Conservation (phyloP, 768 basidiomycete species). For the Polyporus arcularius region DNA sequence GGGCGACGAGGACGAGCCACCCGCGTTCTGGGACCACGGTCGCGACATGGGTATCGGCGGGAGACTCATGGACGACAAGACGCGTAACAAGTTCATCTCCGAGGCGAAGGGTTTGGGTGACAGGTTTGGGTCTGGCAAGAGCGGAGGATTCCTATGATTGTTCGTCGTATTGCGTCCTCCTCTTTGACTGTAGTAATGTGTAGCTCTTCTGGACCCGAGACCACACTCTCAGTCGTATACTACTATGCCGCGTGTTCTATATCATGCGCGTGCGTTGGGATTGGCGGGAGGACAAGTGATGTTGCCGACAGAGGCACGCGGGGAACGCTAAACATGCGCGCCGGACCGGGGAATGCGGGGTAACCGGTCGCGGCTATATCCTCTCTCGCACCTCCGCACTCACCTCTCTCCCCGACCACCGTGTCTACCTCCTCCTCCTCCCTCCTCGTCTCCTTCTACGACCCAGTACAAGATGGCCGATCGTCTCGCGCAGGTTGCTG, state of each 20-base stretch:
- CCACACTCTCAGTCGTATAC: too few species aligned
- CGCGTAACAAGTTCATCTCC: slow-evolving; percentile 72
- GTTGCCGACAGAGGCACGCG: neutral
- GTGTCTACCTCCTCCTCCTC: slow-evolving; percentile 1
- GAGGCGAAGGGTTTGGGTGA: slow-evolving; percentile 84
- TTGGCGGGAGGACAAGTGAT: too few species aligned
- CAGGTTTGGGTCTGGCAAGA: slow-evolving; percentile 75
- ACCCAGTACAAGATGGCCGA: slow-evolving; percentile 29
- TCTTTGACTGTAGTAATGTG: too few species aligned
- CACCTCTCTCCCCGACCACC: slow-evolving; percentile 6
- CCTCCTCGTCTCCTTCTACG: neutral
- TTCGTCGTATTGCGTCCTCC: too few species aligned
- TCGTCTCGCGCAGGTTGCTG: slow-evolving; percentile 66
- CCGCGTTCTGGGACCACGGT: slow-evolving; percentile 88
- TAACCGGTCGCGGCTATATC: slow-evolving; percentile 9
- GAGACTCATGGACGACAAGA: slow-evolving; percentile 85
- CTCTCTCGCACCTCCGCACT: neutral
- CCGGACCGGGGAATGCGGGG: slow-evolving; percentile 19
- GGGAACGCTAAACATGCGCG: slow-evolving; percentile 14
- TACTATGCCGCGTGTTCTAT: too few species aligned
- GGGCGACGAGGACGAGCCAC: slow-evolving; percentile 52
- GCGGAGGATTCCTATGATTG: slow-evolving; percentile 59
- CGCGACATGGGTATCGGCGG: slow-evolving; percentile 90
- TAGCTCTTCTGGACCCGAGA: too few species aligned
- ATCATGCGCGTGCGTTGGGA: too few species aligned